Base-by-base conservation (phyloP, 805 yeast species). In the Schwanniomyces yamadae region DNA sequence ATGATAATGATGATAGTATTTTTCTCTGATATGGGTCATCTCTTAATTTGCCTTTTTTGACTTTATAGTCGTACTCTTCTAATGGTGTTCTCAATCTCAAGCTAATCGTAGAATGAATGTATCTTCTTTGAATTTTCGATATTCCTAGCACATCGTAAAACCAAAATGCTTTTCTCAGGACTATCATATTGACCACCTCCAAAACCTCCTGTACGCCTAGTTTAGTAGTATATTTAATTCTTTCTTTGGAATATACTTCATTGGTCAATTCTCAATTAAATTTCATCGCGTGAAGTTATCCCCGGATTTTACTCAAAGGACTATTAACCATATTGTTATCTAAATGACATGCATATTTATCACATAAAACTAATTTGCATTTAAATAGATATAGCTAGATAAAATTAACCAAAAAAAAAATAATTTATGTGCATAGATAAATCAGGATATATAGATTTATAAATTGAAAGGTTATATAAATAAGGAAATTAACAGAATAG, bases 11-110 rank as follows among this genome's bases (percentile, higher is more conserved):
- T 12, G 75, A 57, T 26, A 91, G 76, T 37, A 88, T 83, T 20
- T 77, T 74, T 26, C 95, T 70, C 61, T 91, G 98, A 57, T 82
- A 82, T 14, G 77, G 78, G 54, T 91, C 99, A 48, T 84, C 85
- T 39, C 77, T 68, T 16, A 84, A 61, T 38, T 62, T 65, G 0
- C 81, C 80, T 10, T 57, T 31, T n/a, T 64, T 54, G 3, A 79
- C 78, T 18, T 72, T 55, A 26, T 60, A 40, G 36, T 79, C 71
- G 44, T 80, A 80, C 39, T 72, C 75, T 37, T 70, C 65, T 7
- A 80, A 40, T 1, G 84, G 84, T 2, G 75, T 63, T 33, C 16
- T 37, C n/a, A 33, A 13, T 10, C 28, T 28, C 20, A 37, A 29
- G 8, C 6, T 16, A 11, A 12, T 21, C 1, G 26, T 20, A 5